Conservation (phyloP, 2,329 filamentous ascomycete genomes). For the Scedosporium minutisporum region DNA sequence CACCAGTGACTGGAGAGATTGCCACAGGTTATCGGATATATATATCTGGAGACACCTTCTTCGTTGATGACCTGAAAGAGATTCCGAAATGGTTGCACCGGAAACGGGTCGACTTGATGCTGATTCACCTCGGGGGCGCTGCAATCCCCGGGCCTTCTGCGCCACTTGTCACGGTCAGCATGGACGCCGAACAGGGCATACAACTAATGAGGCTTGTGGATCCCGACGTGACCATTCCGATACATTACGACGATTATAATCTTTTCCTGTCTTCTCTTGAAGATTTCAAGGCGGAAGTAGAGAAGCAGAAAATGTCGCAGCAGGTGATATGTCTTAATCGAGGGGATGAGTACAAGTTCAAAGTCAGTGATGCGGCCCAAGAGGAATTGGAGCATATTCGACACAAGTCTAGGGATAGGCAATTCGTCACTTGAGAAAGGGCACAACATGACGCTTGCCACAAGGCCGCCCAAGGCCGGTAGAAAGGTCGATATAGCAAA, state of each 20-base stretch:
- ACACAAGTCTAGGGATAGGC: too few species aligned
- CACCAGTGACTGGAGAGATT: slow-evolving; percentile 18
- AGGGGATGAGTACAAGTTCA: slow-evolving; percentile 26
- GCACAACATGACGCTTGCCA: too few species aligned
- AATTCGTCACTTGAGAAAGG: too few species aligned
- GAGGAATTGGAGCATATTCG: not conserved
- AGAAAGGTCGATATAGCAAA: too few species aligned
- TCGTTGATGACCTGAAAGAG: slow-evolving; percentile 51
- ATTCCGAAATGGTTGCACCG: slow-evolving; percentile 46
- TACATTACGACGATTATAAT: slow-evolving; percentile 57
- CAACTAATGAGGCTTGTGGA: slow-evolving; percentile 49
- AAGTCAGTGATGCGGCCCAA: not conserved
- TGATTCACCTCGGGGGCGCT: slow-evolving; percentile 56
- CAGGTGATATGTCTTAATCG: slow-evolving; percentile 53
- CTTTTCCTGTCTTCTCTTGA: slow-evolving; percentile 49
- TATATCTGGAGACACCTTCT: slow-evolving; percentile 55
- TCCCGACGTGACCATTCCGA: slow-evolving; percentile 52
- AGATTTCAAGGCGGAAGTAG: slow-evolving; percentile 49
- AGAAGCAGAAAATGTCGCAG: slow-evolving; percentile 36
- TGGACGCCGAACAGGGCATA: slow-evolving; percentile 55
- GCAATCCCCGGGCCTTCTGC: slow-evolving; percentile 51
- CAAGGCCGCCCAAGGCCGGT: too few species aligned
- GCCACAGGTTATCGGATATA: slow-evolving; percentile 48
- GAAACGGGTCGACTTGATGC: slow-evolving; percentile 53
- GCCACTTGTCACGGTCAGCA: slow-evolving; percentile 57